Base-by-base conservation (phyloP, 2,329 filamentous ascomycete genomes). In the Aspergillus transmontanensis region DNA sequence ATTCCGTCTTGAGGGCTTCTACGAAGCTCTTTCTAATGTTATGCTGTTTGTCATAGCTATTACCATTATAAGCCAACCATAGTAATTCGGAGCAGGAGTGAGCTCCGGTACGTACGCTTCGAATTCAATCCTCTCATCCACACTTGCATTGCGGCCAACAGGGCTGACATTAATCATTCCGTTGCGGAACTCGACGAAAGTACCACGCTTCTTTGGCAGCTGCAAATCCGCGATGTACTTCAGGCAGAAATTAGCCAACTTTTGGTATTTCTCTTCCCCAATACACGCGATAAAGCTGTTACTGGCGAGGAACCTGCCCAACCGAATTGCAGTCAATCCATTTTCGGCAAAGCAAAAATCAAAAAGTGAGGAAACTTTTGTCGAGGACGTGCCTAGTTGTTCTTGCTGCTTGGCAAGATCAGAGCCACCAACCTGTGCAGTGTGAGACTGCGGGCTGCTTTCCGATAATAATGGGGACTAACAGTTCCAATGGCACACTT, bases 281-380 rank as follows among this genome's bases (percentile, higher is more conserved):
- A 98, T 85, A 89, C 90, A 96, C 72, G 87, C 80, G 83, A 98
- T 97, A 87, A 98, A 99, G 81, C 87, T 92, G 80, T 90, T 90
- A 73, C 88, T 89, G 1, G 89, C 84, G 62, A 98, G 87, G 60
- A 86, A 85, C 77, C 89, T 80, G 72, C 94, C 95, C 74, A 94
- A 82, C 75, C 93, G 93, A 85, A 86, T 96, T 50, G 94, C 95
- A 1, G 91, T 96, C 70, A 99, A 87, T 12, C 95, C 95, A 82
- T 99, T 99, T 84, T 99, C 95, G 63, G 93, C 85, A 83, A 99
- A 99, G 87, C 91, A 95, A 83, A 92, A 99, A 84, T 99, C 95
- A 84, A 99, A 99, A 73, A 98, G 89, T 66, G 87, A 84, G 58
- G 89, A 93, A 65, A 98, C 94, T 71, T 83, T 78, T 70, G 90